Evolutionary conservation across 2,329 filamentous ascomycete genomes (phyloP).

Genomic region (Biscogniauxia marginata): DNA sequence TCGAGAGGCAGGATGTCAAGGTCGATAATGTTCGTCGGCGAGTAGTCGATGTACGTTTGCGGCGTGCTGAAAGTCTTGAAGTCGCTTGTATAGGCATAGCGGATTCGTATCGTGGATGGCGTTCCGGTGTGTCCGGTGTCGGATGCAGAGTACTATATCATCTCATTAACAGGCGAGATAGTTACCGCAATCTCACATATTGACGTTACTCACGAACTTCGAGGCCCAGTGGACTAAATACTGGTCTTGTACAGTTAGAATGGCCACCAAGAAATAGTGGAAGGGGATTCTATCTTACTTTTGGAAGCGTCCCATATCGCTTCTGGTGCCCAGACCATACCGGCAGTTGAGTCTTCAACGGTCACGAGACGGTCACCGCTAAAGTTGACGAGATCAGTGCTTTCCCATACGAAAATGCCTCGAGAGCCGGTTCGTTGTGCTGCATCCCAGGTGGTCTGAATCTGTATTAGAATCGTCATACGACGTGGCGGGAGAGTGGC

Average conservation of each 20-base stretch:
- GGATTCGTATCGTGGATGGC: slow-evolving; percentile 45
- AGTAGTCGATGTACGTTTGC: slow-evolving; percentile 48
- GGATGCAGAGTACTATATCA: slow-evolving; percentile 41
- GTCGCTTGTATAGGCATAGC: slow-evolving; percentile 55
- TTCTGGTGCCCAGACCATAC: slow-evolving; percentile 59
- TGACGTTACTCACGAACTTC: slow-evolving; percentile 38
- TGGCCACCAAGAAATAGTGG: neutral
- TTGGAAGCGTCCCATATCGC: slow-evolving; percentile 51
- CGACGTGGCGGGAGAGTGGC: neutral
- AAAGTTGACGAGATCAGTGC: slow-evolving; percentile 50
- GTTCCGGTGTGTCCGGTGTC: slow-evolving; percentile 49
- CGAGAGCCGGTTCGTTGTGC: slow-evolving; percentile 50
- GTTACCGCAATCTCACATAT: neutral
- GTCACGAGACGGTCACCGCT: slow-evolving; percentile 45
- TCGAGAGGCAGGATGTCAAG: slow-evolving; percentile 54
- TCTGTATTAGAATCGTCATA: slow-evolving; percentile 1
- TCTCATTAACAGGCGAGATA: neutral
- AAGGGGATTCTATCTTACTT: slow-evolving; percentile 21
- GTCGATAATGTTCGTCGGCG: slow-evolving; percentile 50
- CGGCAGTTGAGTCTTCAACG: slow-evolving; percentile 52
- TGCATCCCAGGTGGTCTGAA: slow-evolving; percentile 50
- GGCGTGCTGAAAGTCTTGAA: slow-evolving; percentile 52
- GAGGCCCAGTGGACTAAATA: slow-evolving; percentile 49
- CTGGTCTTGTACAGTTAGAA: slow-evolving; percentile 30
- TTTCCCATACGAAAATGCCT: slow-evolving; percentile 56